Evolutionary conservation across 345 rosid species (phyloP).

Genomic region (Theobroma cacao): DNA sequence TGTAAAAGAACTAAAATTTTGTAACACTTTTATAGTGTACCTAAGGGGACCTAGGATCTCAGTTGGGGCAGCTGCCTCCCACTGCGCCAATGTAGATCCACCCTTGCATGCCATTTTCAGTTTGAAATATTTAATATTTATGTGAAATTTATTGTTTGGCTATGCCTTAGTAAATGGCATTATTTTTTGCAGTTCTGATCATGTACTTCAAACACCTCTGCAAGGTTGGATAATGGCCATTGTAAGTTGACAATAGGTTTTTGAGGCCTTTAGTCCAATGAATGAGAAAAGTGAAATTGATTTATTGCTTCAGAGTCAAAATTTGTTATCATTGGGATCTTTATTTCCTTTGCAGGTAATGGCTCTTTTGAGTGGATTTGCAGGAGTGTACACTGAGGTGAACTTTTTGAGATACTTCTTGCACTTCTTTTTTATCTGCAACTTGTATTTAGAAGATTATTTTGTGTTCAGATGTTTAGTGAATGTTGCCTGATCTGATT

Average conservation of each 20-base stretch:
- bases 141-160: background rate
- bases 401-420: conserved; percentile 12
- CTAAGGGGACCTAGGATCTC: too few species aligned
- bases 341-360: conserved; percentile 51
- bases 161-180: background rate
- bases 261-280: background rate
- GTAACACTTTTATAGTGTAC: too few species aligned
- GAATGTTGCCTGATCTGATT: conserved; percentile 4
- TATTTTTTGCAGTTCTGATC: conserved; percentile 76
- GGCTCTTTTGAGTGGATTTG: conserved; percentile 97
- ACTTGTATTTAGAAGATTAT: background rate
- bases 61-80: too few species aligned
- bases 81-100: too few species aligned
- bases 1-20: too few species aligned
- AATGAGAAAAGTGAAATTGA: conserved; percentile 11
- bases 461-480: background rate
- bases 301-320: conserved; percentile 9
- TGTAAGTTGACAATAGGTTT: conserved; percentile 45
- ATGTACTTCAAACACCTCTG: conserved; percentile 81
- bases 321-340: conserved; percentile 1
- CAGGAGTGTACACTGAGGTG: conserved; percentile 98
- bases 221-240: conserved; percentile 98
- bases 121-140: background rate
- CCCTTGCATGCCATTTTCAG: background rate
- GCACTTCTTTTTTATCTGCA: conserved; percentile 8